Evolutionary conservation across 371 early-diverging fungal species (phyloP).

Genomic region (Mortierella sp.): DNA sequence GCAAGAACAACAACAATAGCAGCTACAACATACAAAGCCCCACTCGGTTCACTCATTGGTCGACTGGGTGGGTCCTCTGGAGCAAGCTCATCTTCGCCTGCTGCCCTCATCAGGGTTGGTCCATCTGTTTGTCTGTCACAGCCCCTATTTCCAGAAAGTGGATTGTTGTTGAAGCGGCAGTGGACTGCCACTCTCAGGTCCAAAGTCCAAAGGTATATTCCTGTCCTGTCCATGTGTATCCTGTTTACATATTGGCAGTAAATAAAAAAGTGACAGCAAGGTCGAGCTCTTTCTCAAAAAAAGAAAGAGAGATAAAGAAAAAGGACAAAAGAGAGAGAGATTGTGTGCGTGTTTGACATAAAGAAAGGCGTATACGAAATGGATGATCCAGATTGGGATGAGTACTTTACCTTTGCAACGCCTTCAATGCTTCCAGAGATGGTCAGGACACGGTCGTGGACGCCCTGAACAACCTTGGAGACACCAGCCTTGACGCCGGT

Average conservation of each 20-base stretch:
- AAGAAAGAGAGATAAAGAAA: background rate
- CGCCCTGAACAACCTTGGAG: conserved; percentile 88
- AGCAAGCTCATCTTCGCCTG: background rate
- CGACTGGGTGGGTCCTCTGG: background rate
- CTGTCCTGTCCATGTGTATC: conserved; percentile 3
- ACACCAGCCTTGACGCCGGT: conserved; percentile 91
- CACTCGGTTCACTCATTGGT: background rate
- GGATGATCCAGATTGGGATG: background rate
- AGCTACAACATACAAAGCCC: background rate
- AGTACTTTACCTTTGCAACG: conserved; percentile 74
- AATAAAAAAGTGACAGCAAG: background rate
- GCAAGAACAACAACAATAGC: background rate
- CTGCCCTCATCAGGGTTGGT: background rate
- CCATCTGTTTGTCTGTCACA: background rate
- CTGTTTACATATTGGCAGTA: background rate
- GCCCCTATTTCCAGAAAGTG: conserved; percentile 7
- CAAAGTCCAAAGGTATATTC: background rate
- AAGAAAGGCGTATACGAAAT: background rate
- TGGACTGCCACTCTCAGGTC: background rate
- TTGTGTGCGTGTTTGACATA: background rate
- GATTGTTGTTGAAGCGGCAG: background rate
- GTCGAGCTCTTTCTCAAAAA: background rate
- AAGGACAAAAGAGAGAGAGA: background rate
- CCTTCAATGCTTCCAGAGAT: conserved; percentile 83
- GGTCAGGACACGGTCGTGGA: conserved; percentile 89